Percentiles rank a stretch among this genome's conserved stretches.
These are phyloP conservation scores for Leccinum angustisporum DNA, from an alignment of 1,284 basidiomycete genomes.

Conservation along the genomic window DNA sequence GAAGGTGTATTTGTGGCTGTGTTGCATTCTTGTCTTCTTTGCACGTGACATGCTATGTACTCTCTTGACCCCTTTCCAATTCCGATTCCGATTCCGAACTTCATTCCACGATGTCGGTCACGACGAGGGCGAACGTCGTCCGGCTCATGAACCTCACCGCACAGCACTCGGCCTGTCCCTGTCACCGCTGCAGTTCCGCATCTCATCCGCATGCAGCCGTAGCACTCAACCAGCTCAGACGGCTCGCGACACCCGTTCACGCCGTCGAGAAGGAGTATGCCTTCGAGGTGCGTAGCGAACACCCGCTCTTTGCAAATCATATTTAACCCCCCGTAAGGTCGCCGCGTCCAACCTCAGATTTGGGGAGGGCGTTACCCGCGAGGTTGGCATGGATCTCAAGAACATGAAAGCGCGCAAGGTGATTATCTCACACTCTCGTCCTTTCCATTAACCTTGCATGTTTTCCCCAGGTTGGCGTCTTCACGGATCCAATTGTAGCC, in stretches of 20 bases:
- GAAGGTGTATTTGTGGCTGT: constrained; percentile 4
- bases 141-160: constrained; percentile 67
- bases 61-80: not conserved
- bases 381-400: constrained; percentile 93
- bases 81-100: not conserved
- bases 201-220: constrained; percentile 39
- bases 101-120: constrained; percentile 43
- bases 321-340: constrained; percentile 49
- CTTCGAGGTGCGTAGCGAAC: constrained; percentile 68
- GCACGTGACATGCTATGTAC: not conserved
- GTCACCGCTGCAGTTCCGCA: constrained; percentile 61
- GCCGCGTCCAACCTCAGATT: constrained; percentile 90
- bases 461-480: constrained; percentile 79
- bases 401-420: constrained; percentile 87
- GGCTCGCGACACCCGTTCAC: constrained; percentile 84
- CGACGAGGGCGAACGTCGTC: constrained; percentile 56
- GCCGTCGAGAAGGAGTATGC: constrained; percentile 87
- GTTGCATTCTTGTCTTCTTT: not conserved
- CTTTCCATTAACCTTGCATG: constrained; percentile 3
- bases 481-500: constrained; percentile 87
- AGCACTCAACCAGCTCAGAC: constrained; percentile 62
- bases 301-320: not conserved
- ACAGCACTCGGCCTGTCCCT: constrained; percentile 73
- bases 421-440: constrained; percentile 8
- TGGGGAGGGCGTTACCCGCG: constrained; percentile 84